phyloP scores from a whole-genome alignment of 2,329 filamentous ascomycete genomes.

The Fusarium hainanense region DNA sequence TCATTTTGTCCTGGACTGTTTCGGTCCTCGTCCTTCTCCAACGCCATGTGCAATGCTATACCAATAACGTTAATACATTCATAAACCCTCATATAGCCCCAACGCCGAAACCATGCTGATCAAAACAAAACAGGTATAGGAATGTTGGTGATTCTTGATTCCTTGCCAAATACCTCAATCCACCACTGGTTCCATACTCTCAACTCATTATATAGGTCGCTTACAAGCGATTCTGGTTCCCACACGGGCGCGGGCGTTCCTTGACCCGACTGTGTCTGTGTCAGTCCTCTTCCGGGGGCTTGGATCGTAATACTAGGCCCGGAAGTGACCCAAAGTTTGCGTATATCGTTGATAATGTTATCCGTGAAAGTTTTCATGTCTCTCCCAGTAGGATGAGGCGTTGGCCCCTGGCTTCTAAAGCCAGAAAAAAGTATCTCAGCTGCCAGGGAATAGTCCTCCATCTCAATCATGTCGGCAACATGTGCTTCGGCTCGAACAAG shows the following conservation, averaged over 20 bases:
- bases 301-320: constrained; percentile 52
- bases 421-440: constrained; percentile 41
- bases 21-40: not conserved
- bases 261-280: constrained; percentile 51
- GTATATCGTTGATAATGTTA: constrained; percentile 58
- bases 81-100: constrained; percentile 14
- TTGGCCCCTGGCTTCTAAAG: constrained; percentile 12
- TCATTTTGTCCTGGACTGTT: not conserved
- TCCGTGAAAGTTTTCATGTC: constrained; percentile 55
- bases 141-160: not conserved
- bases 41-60: constrained; percentile 20
- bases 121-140: constrained; percentile 43
- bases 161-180: constrained; percentile 35
- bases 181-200: constrained; percentile 52
- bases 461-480: constrained; percentile 32
- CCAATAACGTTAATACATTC: not conserved
- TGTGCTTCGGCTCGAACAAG: constrained; percentile 34
- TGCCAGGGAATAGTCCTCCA: constrained; percentile 29
- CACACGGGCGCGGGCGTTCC: constrained; percentile 50
- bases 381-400: constrained; percentile 29
- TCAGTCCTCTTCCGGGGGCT: constrained; percentile 50
- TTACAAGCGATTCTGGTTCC: constrained; percentile 47
- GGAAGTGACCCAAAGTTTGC: constrained; percentile 56
- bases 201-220: constrained; percentile 48
- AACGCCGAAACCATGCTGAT: constrained; percentile 43